A percentile compares a stretch with the other conserved stretches of the same genome.
Evolutionary conservation across 208 protist genomes (phyloP).

Genomic region (Leptomonas pyrrhocoris): DNA sequence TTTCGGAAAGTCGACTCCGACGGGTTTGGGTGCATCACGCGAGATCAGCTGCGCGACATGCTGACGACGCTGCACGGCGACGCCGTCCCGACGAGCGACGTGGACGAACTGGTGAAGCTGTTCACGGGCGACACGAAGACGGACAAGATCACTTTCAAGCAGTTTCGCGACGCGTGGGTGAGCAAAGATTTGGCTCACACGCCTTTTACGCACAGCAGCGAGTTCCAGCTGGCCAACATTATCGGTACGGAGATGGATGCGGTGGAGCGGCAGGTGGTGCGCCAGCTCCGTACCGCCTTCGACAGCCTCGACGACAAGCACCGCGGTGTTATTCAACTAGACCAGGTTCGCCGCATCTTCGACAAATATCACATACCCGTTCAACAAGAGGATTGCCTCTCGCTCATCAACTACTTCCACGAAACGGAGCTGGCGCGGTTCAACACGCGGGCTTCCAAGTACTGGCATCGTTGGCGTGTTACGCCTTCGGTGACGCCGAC

Average conservation of each 20-base stretch:
- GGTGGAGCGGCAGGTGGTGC: slow-evolving; percentile 75
- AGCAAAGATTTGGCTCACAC: slow-evolving; percentile 72
- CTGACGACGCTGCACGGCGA: slow-evolving; percentile 77
- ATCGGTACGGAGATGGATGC: slow-evolving; percentile 77
- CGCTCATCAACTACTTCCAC: slow-evolving; percentile 82
- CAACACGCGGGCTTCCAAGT: slow-evolving; percentile 1
- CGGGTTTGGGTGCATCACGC: slow-evolving; percentile 77
- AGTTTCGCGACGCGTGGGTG: slow-evolving; percentile 90
- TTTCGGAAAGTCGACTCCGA: slow-evolving; percentile 85
- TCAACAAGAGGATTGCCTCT: slow-evolving; percentile 63
- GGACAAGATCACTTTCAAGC: slow-evolving; percentile 67
- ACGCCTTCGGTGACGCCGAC: slow-evolving; percentile 12
- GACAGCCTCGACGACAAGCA: slow-evolving; percentile 86
- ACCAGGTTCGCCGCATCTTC: slow-evolving; percentile 72
- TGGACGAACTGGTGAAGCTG: slow-evolving; percentile 74
- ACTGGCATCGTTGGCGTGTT: slow-evolving; percentile 15
- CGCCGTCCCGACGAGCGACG: slow-evolving; percentile 52
- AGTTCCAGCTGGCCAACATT: slow-evolving; percentile 87
- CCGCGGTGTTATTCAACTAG: slow-evolving; percentile 72
- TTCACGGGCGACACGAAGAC: slow-evolving; percentile 70
- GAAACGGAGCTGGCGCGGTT: slow-evolving; percentile 35
- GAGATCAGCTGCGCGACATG: slow-evolving; percentile 87
- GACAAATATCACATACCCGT: slow-evolving; percentile 61
- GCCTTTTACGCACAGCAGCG: slow-evolving; percentile 55
- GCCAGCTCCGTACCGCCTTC: slow-evolving; percentile 82